Conservation (phyloP, 805 yeast species). For the Barnettozyma californica region DNA sequence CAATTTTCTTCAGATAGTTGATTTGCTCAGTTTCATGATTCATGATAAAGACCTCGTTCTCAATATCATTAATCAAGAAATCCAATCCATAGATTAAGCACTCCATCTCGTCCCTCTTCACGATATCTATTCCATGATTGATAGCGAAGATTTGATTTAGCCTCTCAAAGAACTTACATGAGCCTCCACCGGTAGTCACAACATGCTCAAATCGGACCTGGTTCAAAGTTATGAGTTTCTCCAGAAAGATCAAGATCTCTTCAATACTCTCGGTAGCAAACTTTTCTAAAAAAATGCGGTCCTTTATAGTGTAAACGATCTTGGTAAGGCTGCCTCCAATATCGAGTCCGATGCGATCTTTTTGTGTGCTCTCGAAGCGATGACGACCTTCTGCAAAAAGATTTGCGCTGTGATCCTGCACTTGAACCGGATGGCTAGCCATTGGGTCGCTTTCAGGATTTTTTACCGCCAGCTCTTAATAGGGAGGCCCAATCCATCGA, state of each 20-base stretch:
- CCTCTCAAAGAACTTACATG: constrained; percentile 74
- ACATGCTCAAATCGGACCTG: constrained; percentile 44
- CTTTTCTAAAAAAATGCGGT: constrained; percentile 48
- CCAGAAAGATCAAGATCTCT: constrained; percentile 49
- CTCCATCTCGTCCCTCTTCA: constrained; percentile 88
- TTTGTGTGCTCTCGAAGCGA: neutral
- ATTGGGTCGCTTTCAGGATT: neutral
- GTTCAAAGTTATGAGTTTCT: constrained; percentile 38
- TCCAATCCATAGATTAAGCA: constrained; percentile 87
- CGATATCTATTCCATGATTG: constrained; percentile 20
- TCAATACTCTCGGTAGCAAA: constrained; percentile 63
- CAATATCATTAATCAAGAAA: constrained; percentile 83
- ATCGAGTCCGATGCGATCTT: constrained; percentile 35
- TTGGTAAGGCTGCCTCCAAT: constrained; percentile 95
- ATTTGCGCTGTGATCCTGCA: neutral
- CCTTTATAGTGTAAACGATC: constrained; percentile 56
- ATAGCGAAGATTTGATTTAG: constrained; percentile 29
- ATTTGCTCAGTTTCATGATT: constrained; percentile 33
- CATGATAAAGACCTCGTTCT: constrained; percentile 86
- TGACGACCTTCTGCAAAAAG: neutral
- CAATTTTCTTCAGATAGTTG: constrained; percentile 19
- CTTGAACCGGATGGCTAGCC: constrained; percentile 2
- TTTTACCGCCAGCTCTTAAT: neutral
- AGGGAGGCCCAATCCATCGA: neutral
- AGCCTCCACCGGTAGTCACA: constrained; percentile 96